Base-by-base conservation (phyloP, 2,329 filamentous ascomycete species). In the Diaporthe longicolla region DNA sequence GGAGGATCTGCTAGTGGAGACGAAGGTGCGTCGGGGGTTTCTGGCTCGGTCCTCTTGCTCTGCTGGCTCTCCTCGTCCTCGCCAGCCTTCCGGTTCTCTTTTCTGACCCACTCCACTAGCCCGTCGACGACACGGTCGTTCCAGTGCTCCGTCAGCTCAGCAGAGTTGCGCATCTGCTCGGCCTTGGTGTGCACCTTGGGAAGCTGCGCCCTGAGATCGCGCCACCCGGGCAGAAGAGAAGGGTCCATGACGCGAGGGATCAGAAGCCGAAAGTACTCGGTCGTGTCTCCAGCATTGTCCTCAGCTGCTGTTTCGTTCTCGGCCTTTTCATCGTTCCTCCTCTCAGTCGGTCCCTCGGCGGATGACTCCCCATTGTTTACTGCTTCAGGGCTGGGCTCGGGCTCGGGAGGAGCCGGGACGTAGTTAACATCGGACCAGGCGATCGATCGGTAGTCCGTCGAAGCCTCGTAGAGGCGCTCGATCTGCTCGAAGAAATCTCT, bases 151-250 rank as follows among this genome's bases (percentile, higher is more conserved):
- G 88, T 88, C 54, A 91, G 78, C 65, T 85, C 84, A 1, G 86
- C 85, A 2, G 88, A 88, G 74, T 90, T 90, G 73, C 87, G 87
- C 77, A 89, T 82, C 76, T 91, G 86, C 76, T 89, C 88, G 2
- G 86, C 83, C 50, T 83, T 83, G 19, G 82, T 85, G 76, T 89
- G 87, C 15, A 87, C 87, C 19, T 73, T 76, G 1, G 86, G 83
- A 1, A 87, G 84, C 2, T 78, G 70, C 0, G 84, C 84, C 3
- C 89, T 84, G 13, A 81, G 81, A 5, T 79, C 79, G 9, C 83
- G 79, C 86, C 89, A 91, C 1, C 87, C 89, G 0, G 89, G 89
- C 0, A 87, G 82, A 1, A 91, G 79, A 0, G 88, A 87, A 3
- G 89, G 84, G 77, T 91, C 89, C 69, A 90, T 84, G 3, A 89